These are phyloP conservation scores for Bolboschoenoplectus hybrid DNA, from an alignment of 202 grass and related monocot species.

Conservation along the genomic window DNA sequence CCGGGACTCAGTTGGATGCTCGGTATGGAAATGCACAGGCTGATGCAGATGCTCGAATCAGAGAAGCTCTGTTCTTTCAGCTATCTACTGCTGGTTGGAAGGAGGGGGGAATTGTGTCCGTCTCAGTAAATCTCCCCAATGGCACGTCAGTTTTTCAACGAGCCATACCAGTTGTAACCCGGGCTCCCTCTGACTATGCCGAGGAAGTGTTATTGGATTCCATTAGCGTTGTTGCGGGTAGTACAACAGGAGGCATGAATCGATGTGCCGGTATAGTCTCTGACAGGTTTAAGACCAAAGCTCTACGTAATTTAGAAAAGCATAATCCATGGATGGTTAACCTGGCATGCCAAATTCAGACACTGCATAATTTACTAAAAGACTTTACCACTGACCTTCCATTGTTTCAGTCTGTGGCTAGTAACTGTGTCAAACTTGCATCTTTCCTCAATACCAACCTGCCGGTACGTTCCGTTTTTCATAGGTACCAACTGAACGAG, in stretches of 20 bases:
- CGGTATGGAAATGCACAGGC: slow-evolving; percentile 59
- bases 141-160: slow-evolving; percentile 72
- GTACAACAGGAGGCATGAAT: slow-evolving; percentile 47
- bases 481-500: slow-evolving; percentile 67
- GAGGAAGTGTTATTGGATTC: slow-evolving; percentile 60
- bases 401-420: slow-evolving; percentile 47
- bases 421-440: slow-evolving; percentile 65
- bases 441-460: slow-evolving; percentile 66
- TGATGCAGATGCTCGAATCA: slow-evolving; percentile 59
- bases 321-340: slow-evolving; percentile 77
- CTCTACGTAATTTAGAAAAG: slow-evolving; percentile 64
- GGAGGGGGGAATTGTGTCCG: slow-evolving; percentile 47
- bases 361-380: slow-evolving; percentile 52
- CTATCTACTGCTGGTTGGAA: slow-evolving; percentile 71
- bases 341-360: slow-evolving; percentile 67
- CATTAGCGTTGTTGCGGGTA: slow-evolving; percentile 45
- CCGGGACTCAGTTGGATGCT: slow-evolving; percentile 52
- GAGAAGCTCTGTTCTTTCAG: slow-evolving; percentile 87
- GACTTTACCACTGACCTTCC: slow-evolving; percentile 61
- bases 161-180: slow-evolving; percentile 44
- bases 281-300: slow-evolving; percentile 75
- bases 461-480: slow-evolving; percentile 56
- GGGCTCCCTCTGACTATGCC: slow-evolving; percentile 58
- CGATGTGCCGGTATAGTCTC: slow-evolving; percentile 73
- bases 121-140: slow-evolving; percentile 80